Base-by-base conservation (phyloP, 208 protist genomes). In the Leishmania martiniquensis region DNA sequence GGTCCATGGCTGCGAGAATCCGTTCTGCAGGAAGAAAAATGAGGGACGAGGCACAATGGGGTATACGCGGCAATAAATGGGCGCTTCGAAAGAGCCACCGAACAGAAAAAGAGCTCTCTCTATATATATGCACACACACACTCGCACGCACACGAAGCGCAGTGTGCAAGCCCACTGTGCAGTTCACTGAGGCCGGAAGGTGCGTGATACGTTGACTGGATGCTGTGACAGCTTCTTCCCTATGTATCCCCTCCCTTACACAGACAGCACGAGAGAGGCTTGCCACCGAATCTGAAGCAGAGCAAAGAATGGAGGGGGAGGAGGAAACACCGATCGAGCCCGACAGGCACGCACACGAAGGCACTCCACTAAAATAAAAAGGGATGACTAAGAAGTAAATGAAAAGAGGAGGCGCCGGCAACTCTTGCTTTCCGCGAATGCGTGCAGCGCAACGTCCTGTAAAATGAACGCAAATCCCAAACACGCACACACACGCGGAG, bases 1-100 rank as follows among this genome's bases (percentile, higher is more conserved):
- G 79, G 10, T 99, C 97, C 98, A 99, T 99, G n/a, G 44, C 37
- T 60, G 3, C 29, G 34, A 74, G 47, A 45, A 2, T 59, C 20
- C 39, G 44, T 54, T 55, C 3, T 17, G 22, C 32, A 5, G 1
- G 49, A 44, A 34, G 10, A 29, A 10, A 45, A 42, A 49, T 47
- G 42, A 20, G 63, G 29, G 42, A 4, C 7, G 20, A 69, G 29
- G 10, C 5, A 69, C 2, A 13, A 44, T 32, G 29, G 68, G n/a
- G 47, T 57, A 51, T 52, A 37, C 51, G 10, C 47, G 29, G 10
- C 68, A 54, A 37, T 12, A 7, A 55, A 22, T 4, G 10, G 12
- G 12, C 29, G 25, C 5, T 45, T 2, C 13, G 17, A n/a, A 45
- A 67, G 2, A 45, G 4, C 42, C 47, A 15, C 9, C 47, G 47